phyloP scores from a whole-genome alignment of 352 stramenopile genomes.

The Globisporangium perplexum region DNA sequence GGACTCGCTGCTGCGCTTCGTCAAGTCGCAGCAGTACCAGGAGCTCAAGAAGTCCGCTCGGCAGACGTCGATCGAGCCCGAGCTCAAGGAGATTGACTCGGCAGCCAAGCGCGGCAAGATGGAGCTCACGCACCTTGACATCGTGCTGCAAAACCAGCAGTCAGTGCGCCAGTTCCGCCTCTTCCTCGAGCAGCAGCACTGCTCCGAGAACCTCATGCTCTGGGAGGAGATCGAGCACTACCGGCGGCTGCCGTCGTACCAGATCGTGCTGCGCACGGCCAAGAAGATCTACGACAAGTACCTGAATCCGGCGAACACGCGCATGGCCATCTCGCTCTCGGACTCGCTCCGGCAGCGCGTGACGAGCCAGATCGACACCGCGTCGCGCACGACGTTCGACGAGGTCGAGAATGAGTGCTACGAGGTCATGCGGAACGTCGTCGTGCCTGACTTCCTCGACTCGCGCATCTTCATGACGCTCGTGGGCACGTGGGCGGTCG shows the following conservation, averaged over 20 bases:
- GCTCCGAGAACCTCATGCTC: constrained; percentile 77
- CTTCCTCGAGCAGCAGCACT: constrained; percentile 75
- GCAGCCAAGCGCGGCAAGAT: constrained; percentile 71
- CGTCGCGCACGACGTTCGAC: constrained; percentile 63
- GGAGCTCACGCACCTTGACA: constrained; percentile 66
- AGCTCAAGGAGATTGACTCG: constrained; percentile 50
- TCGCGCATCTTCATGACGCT: constrained; percentile 84
- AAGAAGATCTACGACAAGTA: constrained; percentile 88
- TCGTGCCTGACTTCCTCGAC: constrained; percentile 75
- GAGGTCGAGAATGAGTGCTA: constrained; percentile 72
- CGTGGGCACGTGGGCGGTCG: constrained; percentile 66
- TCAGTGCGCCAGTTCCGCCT: constrained; percentile 62
- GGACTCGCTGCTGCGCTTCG: constrained; percentile 70
- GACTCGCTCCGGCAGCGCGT: constrained; percentile 42
- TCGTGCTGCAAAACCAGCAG: constrained; percentile 60
- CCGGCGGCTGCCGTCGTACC: constrained; percentile 66
- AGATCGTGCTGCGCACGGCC: constrained; percentile 76
- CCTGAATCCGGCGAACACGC: constrained; percentile 51
- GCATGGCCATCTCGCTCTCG: constrained; percentile 47
- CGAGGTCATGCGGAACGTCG: constrained; percentile 67
- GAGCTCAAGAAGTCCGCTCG: constrained; percentile 49
- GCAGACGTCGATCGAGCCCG: constrained; percentile 26
- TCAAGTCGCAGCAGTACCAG: constrained; percentile 63
- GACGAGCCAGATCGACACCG: constrained; percentile 50
- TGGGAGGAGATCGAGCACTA: constrained; percentile 86